These are phyloP conservation scores for Phytopythium delawarense DNA, from an alignment of 352 stramenopile species.

Conservation along the genomic window DNA sequence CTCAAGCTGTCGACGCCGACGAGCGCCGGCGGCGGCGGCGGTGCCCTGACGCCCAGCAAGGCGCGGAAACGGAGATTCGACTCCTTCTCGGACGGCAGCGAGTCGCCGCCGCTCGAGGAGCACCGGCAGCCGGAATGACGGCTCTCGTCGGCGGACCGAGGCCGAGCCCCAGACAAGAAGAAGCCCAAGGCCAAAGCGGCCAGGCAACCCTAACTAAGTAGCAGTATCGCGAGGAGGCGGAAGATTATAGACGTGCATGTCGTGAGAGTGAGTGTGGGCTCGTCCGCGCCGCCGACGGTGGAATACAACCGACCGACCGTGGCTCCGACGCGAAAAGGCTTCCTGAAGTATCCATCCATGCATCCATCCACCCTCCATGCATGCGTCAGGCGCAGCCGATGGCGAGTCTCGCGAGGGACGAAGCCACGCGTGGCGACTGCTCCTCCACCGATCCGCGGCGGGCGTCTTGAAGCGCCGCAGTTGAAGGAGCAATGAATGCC, in stretches of 20 bases:
- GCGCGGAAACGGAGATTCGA: conserved; percentile 39
- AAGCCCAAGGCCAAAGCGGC: conserved; percentile 5
- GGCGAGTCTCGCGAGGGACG: too few relatives aligned
- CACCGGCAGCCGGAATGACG: conserved; percentile 46
- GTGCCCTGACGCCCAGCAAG: conserved; percentile 8
- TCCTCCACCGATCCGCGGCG: too few relatives aligned
- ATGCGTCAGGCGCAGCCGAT: too few relatives aligned
- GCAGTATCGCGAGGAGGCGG: not conserved
- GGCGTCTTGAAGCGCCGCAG: too few relatives aligned
- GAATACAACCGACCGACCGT: not conserved
- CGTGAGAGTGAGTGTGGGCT: not conserved
- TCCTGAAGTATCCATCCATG: too few relatives aligned
- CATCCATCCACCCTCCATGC: too few relatives aligned
- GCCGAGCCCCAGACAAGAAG: not conserved
- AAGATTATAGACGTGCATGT: conserved; percentile 1
- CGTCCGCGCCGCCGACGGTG: not conserved
- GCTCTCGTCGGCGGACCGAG: not conserved
- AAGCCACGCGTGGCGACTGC: too few relatives aligned
- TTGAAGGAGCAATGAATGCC: too few relatives aligned
- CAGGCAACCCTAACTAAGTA: conserved; percentile 4
- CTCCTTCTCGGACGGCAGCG: conserved; percentile 51
- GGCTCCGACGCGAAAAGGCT: not conserved
- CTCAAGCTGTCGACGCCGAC: conserved; percentile 32
- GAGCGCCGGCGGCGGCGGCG: conserved; percentile 11
- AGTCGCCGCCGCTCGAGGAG: conserved; percentile 53